Base-by-base conservation (phyloP, 2,329 filamentous ascomycete species). In the Knufia petricola region DNA sequence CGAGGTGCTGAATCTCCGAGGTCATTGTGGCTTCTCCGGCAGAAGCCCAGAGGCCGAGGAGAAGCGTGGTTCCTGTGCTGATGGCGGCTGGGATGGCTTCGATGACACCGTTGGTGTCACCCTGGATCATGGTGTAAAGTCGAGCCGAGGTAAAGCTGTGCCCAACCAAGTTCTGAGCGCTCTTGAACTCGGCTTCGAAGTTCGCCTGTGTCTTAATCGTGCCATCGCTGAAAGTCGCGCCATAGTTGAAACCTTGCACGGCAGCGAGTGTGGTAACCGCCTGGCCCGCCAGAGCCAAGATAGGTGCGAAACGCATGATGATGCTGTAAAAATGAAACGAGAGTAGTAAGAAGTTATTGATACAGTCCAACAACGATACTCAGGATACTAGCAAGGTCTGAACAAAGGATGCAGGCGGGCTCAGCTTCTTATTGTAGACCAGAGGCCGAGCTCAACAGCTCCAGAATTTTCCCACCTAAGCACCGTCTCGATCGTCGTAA, bases 31-130 rank as follows among this genome's bases (percentile, higher is more conserved):
- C 71, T 48, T 77, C 69, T 43, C 81, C 82, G 34, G 73, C 84
- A 0, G 86, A 90, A 8, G 80, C 79, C 88, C 88, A 95, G 44
- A 95, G 71, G 57, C 87, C 87, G 10, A 95, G 78, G 9, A 95
- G 76, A 21, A 95, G 76, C 37, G 76, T 75, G 1, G 86, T 94
- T 59, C 87, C 77, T 60, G 86, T 86, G 58, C 75, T 77, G 66
- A 94, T 87, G 59, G 87, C 88, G 37, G 88, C 88, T 36, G 83
- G 84, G 54, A 95, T 87, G 55, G 84, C 85, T 34, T 76, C 71
- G 60, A 84, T 87, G 58, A 79, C 74, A 24, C 74, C 73, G 66
- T 75, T 81, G 55, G 75, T 66, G 70, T 63, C 64, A 60, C 74
- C 74, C 64, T 78, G 75, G 62, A 82, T 78, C 70, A 78, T 81